Base-by-base conservation (phyloP, 2,329 filamentous ascomycete species). In the Nigrospora oryzae region DNA sequence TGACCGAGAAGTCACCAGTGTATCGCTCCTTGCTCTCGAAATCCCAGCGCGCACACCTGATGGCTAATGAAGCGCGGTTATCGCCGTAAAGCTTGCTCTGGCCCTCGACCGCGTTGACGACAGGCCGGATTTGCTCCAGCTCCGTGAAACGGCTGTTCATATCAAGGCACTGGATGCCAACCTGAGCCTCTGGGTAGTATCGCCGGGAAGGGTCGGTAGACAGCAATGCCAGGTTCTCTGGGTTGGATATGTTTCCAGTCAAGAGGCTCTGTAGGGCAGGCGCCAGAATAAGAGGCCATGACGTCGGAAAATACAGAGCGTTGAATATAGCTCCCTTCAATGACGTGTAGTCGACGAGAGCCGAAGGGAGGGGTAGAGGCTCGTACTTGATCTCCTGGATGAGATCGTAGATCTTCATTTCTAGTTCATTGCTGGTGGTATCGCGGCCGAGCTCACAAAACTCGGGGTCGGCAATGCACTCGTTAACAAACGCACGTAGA, bases 371-470 rank as follows among this genome's bases (percentile, higher is more conserved):
- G 1, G 56, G 42, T 17, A 63, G 36, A 3, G 63, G 62, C 6
- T 53, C 46, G 33, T 48, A 48, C 38, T 57, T 61, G 42, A 64
- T 38, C 7, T 41, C 42, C 1, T 63, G 55, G 32, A 63, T 49
- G 1, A 60, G 45, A 5, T 51, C 49, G 47, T 53, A 57, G 31
- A 58, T 41, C 47, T 75, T 68, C 7, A 63, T 63, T 38, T 70
- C 66, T 12, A 71, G 69, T 32, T 66, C 63, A 1, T 50, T 58
- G 1, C 54, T 58, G 0, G 62, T 64, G 33, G 58, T 54, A 33
- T 59, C 59, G 30, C 36, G 7, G 7, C 51, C 55, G 10, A 63
- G 56, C 6, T 50, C 48, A 39, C 62, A 64, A 7, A 44, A 46
- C 2, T 57, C 48, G 19, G 55, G 53, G 39, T 48, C 49, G 28